Conservation (phyloP, 2,329 filamentous ascomycete genomes). For the Colletotrichum sp. region DNA sequence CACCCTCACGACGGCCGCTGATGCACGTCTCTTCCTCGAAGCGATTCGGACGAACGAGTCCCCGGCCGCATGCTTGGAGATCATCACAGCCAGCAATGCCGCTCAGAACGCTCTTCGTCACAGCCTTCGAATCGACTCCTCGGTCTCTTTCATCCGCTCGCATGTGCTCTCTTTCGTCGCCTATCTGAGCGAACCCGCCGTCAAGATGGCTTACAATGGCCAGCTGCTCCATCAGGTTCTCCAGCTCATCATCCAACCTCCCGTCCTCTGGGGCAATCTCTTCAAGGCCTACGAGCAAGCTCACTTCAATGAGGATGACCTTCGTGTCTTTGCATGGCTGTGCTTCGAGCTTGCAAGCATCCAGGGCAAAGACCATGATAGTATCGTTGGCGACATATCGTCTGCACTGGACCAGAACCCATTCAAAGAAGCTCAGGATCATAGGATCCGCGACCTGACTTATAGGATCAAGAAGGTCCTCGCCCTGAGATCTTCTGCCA, state of each 20-base stretch:
- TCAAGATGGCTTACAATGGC: slow-evolving; percentile 56
- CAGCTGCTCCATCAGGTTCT: slow-evolving; percentile 53
- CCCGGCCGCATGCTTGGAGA: slow-evolving; percentile 30
- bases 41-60: slow-evolving; percentile 23
- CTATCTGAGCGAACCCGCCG: slow-evolving; percentile 43
- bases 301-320: slow-evolving; percentile 29
- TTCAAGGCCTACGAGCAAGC: slow-evolving; percentile 41
- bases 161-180: slow-evolving; percentile 39
- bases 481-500: slow-evolving; percentile 27
- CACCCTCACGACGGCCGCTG: slow-evolving; percentile 1
- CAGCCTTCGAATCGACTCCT: slow-evolving; percentile 29
- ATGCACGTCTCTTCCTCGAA: slow-evolving; percentile 32
- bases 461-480: slow-evolving; percentile 46
- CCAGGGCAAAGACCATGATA: slow-evolving; percentile 26
- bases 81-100: slow-evolving; percentile 24
- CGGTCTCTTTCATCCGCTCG: slow-evolving; percentile 32
- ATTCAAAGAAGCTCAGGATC: slow-evolving; percentile 29
- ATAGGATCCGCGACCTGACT: slow-evolving; percentile 28
- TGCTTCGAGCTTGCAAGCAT: slow-evolving; percentile 51
- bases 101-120: slow-evolving; percentile 27
- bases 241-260: slow-evolving; percentile 52
- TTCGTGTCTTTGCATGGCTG: slow-evolving; percentile 53
- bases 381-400: slow-evolving; percentile 27
- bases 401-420: slow-evolving; percentile 27
- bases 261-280: slow-evolving; percentile 53